Evolutionary conservation across 352 stramenopile species (phyloP), one percentile per base, ranked within the genome.

Genomic region (Globisporangium barbulae): DNA sequence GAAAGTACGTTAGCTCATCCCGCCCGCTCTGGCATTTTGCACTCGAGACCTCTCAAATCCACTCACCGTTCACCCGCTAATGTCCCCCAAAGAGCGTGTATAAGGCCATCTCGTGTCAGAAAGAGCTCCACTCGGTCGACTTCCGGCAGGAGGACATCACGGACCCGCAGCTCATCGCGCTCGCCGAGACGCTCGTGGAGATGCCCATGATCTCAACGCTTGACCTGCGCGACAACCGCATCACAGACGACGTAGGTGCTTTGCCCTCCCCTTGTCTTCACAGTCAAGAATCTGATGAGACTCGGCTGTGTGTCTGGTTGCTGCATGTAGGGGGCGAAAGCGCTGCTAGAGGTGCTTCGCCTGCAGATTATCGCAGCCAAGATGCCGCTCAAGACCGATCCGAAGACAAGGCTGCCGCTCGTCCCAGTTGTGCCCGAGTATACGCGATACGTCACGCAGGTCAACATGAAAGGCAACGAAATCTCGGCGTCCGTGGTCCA

Each of bases 101-200:
- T 69, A 94, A 93, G 62, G 83, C 84, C 5, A 93, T 94, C 49
- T 91, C 86, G 41, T 83, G 83, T 19, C 86, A 93, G 59, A 90
- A 90, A 64, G 81, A 93, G 41, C 61, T 94, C 8, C 72, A 89
- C 52, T 77, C 70, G 5, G 63, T 90, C 25, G 84, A 94, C 69
- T 93, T 91, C 59, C 78, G 76, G 3, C 79, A 91, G 54, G 82
- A 93, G 75, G 81, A 91, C 64, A 82, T 94, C 60, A 91, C 75
- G 8, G 86, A 94, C 41, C 76, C 83, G 22, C 84, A 93, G 56
- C 69, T 93, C 22, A 83, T 92, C n/a, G 86, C 81, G 19, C 73
- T 94, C 15, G 83, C 84, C 0, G 84, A 94, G 64, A 79, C 84
- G 19, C 69, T 94, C 1, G 19, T 89, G 13, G 83, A 91, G 48